Percentiles rank a stretch among this genome's conserved stretches.
Conservation (phyloP, 306 rosid species). For the Betula pendula region DNA sequence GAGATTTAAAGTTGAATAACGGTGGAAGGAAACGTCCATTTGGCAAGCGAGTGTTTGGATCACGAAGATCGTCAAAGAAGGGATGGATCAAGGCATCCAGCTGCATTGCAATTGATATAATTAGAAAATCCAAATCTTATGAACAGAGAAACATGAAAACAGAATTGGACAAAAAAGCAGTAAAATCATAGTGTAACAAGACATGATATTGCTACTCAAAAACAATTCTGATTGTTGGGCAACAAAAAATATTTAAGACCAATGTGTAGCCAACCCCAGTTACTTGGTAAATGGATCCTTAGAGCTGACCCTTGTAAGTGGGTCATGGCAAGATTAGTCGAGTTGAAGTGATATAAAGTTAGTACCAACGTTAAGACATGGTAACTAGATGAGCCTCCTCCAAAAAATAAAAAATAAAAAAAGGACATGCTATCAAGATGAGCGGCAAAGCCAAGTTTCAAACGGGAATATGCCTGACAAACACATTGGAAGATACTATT, state of each 20-base stretch:
- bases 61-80: constrained; percentile 96
- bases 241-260: no score
- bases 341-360: not conserved
- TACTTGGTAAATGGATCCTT: not conserved
- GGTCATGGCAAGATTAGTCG: not conserved
- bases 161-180: not conserved
- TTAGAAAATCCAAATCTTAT: not conserved
- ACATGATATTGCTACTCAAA: no score
- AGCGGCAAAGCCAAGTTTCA: not conserved
- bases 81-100: constrained; percentile 90
- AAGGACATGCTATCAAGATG: not conserved
- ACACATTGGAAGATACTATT: not conserved
- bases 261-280: not conserved
- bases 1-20: constrained; percentile 83
- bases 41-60: constrained; percentile 75
- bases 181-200: no score
- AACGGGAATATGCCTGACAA: not conserved
- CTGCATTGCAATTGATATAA: constrained; percentile 39
- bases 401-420: no score
- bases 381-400: no score
- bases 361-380: not conserved
- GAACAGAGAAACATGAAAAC: not conserved
- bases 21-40: constrained; percentile 97
- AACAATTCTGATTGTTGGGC: not conserved
- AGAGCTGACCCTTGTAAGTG: not conserved